Percentiles rank a stretch among this genome's conserved stretches.
Conservation (phyloP, 2,329 filamentous ascomycete genomes). For the Ophiocordyceps camponoti-floridani region DNA sequence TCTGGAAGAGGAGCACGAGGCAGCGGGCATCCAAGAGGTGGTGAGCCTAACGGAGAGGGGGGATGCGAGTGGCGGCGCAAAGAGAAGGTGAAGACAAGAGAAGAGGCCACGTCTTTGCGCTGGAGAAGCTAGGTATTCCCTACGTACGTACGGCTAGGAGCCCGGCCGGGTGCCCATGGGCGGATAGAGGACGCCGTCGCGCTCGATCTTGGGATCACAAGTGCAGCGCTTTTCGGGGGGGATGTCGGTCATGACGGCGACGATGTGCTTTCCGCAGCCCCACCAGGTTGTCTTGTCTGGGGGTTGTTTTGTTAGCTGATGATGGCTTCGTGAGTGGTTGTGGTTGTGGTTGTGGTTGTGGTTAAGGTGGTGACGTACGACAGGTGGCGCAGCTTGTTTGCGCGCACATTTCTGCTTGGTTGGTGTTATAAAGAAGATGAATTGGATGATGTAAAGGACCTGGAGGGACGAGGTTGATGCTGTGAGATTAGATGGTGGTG, state of each 20-base stretch:
- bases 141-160: neutral
- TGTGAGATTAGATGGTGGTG: neutral
- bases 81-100: conserved; percentile 10
- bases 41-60: conserved; percentile 66
- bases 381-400: conserved; percentile 43
- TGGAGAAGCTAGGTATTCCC: too few species aligned
- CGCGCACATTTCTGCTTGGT: conserved; percentile 38
- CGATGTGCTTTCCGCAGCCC: conserved; percentile 46
- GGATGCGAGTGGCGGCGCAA: conserved; percentile 23
- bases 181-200: conserved; percentile 43
- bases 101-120: neutral
- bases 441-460: neutral
- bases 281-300: conserved; percentile 44
- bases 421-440: too few species aligned
- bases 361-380: conserved; percentile 25
- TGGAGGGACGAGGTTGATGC: too few species aligned
- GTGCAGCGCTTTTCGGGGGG: conserved; percentile 42
- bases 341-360: neutral
- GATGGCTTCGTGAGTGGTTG: neutral
- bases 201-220: conserved; percentile 45
- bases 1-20: conserved; percentile 91
- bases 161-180: conserved; percentile 33
- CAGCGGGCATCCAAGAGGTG: conserved; percentile 84
- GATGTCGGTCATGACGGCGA: conserved; percentile 41
- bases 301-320: too few species aligned